These are phyloP conservation scores for Epichloe brachyelytri DNA, from an alignment of 2,329 filamentous ascomycete species.

Conservation along the genomic window DNA sequence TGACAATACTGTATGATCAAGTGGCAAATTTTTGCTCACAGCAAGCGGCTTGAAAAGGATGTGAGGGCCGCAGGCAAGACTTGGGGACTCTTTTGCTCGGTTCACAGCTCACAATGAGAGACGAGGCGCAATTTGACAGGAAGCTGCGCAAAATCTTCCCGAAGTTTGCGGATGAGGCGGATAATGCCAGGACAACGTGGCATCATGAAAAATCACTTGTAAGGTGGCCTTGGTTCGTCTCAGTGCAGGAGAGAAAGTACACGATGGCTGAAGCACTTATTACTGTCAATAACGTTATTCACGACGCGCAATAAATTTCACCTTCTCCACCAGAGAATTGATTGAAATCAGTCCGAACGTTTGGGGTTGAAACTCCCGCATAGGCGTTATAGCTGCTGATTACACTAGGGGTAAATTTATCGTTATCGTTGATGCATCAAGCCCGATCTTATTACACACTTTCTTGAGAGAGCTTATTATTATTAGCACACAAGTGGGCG, in stretches of 20 bases:
- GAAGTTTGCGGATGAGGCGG: not conserved
- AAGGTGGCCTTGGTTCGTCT: not conserved
- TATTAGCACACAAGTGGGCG: no score
- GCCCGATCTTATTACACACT: no score
- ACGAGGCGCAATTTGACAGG: not conserved
- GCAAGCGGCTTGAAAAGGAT: not conserved
- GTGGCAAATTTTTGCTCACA: not conserved
- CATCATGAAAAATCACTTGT: not conserved
- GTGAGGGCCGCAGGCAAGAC: not conserved
- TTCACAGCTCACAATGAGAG: not conserved
- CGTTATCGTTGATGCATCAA: not conserved
- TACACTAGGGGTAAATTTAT: not conserved
- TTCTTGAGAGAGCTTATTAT: no score
- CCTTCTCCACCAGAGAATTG: not conserved
- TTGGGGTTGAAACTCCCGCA: not conserved
- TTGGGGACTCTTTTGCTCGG: not conserved
- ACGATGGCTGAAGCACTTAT: not conserved
- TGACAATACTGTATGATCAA: slow-evolving; percentile 59
- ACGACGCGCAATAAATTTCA: not conserved
- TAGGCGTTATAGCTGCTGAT: not conserved
- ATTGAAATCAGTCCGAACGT: not conserved
- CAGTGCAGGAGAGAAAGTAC: not conserved
- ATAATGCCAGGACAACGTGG: not conserved
- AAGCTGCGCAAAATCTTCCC: not conserved
- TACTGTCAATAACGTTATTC: not conserved